A percentile compares a stretch with the other conserved stretches of the same genome.
Conservation (phyloP, 140 eudicot genomes). For the Stevia rebaudiana region DNA sequence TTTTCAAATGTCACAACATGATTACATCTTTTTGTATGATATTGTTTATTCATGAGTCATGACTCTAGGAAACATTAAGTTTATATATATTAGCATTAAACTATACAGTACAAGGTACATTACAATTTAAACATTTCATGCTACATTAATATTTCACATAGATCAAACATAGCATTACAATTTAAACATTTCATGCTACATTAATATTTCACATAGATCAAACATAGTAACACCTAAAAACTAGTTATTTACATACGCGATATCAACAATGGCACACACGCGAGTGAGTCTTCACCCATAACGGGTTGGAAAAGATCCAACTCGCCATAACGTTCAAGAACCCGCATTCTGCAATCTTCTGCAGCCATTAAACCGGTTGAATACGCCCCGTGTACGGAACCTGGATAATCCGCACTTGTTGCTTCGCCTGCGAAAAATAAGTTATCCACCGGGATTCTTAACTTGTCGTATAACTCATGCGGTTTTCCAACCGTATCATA, state of each 20-base stretch:
- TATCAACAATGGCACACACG: constrained; percentile 65
- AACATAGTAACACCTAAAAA: not conserved
- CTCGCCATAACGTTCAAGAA: constrained; percentile 84
- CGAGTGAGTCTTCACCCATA: constrained; percentile 62
- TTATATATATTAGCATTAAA: too few relatives aligned
- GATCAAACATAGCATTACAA: too few relatives aligned
- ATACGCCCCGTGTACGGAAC: constrained; percentile 95
- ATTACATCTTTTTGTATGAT: too few relatives aligned
- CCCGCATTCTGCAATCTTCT: constrained; percentile 93
- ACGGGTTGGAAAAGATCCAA: constrained; percentile 80
- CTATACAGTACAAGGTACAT: too few relatives aligned
- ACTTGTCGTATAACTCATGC: constrained; percentile 82
- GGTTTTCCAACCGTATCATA: constrained; percentile 81
- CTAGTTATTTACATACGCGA: constrained; percentile 53
- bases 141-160: too few relatives aligned
- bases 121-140: too few relatives aligned
- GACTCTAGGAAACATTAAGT: too few relatives aligned
- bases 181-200: not conserved
- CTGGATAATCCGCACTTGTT: constrained; percentile 74
- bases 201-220: constrained; percentile 10
- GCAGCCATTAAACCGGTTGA: constrained; percentile 93
- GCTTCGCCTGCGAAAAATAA: constrained; percentile 98
- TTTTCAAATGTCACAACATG: too few relatives aligned
- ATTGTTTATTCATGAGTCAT: too few relatives aligned
- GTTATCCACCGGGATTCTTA: constrained; percentile 85